A percentile compares a stretch with the other conserved stretches of the same genome.
Conservation (phyloP, 768 basidiomycete genomes). For the Aureoboletus auriporus region DNA sequence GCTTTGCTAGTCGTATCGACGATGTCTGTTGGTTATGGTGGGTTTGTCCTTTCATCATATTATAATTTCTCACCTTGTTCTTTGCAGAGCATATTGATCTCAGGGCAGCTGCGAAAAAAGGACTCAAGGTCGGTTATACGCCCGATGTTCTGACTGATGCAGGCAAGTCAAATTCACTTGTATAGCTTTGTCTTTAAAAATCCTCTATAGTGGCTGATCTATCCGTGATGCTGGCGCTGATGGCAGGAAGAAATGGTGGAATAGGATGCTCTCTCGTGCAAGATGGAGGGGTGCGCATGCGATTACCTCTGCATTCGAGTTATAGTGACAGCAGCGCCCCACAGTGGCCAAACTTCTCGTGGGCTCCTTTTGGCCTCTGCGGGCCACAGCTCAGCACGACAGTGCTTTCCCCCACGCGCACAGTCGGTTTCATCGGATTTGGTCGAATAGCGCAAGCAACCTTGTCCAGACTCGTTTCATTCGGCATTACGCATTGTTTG, state of each 20-base stretch:
- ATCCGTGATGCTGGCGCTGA: conserved; percentile 85
- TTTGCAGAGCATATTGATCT: conserved; percentile 79
- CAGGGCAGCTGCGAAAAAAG: conserved; percentile 50
- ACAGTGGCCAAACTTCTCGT: conserved; percentile 77
- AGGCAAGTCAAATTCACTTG: conserved; percentile 39
- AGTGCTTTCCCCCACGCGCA: conserved; percentile 48
- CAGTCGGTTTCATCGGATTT: conserved; percentile 90
- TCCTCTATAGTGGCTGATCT: conserved; percentile 81
- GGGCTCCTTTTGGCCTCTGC: conserved; percentile 82
- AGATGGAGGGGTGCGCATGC: conserved; percentile 54
- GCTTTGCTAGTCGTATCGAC: conserved; percentile 82
- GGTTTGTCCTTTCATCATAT: conserved; percentile 10
- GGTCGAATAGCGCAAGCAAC: conserved; percentile 90
- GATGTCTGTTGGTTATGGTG: conserved; percentile 88
- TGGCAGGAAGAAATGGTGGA: conserved; percentile 84
- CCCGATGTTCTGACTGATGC: conserved; percentile 93
- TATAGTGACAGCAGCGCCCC: neutral
- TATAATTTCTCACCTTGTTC: neutral
- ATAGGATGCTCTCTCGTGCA: conserved; percentile 62
- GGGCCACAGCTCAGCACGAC: conserved; percentile 75
- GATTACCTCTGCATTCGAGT: neutral
- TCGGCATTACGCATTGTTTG: conserved; percentile 72
- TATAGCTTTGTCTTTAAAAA: neutral
- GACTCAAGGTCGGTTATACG: conserved; percentile 81
- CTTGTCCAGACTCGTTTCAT: conserved; percentile 72